Evolutionary conservation across 2,329 filamentous ascomycete species (phyloP).

Genomic region (Huntiella savannae): DNA sequence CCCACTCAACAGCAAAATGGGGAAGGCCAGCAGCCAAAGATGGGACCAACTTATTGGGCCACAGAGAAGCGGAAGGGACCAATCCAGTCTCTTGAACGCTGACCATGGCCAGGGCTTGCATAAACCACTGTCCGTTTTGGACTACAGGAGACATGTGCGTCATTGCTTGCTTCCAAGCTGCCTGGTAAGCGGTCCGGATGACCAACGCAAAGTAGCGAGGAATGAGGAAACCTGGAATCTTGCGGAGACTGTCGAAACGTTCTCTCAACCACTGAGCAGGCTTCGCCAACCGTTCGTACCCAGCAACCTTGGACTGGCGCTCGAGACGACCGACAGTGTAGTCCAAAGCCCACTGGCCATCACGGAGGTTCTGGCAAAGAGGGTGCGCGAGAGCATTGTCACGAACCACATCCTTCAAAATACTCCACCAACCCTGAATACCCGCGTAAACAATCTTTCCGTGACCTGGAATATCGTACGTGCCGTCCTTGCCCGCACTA

Average conservation of each 20-base stretch:
- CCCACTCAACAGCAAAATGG: constrained; percentile 88
- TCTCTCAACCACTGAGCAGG: constrained; percentile 64
- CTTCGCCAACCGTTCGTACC: constrained; percentile 41
- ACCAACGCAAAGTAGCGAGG: constrained; percentile 88
- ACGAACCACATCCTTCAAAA: constrained; percentile 64
- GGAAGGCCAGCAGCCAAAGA: constrained; percentile 82
- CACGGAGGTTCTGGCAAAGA: constrained; percentile 76
- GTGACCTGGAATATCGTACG: constrained; percentile 64
- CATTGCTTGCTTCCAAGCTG: constrained; percentile 60
- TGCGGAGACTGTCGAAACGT: constrained; percentile 69
- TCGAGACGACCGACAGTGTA: constrained; percentile 68
- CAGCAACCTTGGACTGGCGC: constrained; percentile 42
- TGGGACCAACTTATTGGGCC: constrained; percentile 66
- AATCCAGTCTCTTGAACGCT: constrained; percentile 80
- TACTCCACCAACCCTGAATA: constrained; percentile 96
- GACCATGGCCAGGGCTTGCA: constrained; percentile 76
- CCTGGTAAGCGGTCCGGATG: constrained; percentile 70
- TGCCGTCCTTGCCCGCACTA: constrained; percentile 61
- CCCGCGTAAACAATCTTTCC: constrained; percentile 84
- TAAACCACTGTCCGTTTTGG: constrained; percentile 65
- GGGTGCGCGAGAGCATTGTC: constrained; percentile 88
- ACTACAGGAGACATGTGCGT: constrained; percentile 64
- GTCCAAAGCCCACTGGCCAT: constrained; percentile 83
- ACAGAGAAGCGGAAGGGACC: constrained; percentile 78
- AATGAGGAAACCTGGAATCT: constrained; percentile 71